Percentiles rank a stretch among this genome's conserved stretches.
Evolutionary conservation across 768 basidiomycete species (phyloP).

Genomic region (Auriscalpium vulgare): DNA sequence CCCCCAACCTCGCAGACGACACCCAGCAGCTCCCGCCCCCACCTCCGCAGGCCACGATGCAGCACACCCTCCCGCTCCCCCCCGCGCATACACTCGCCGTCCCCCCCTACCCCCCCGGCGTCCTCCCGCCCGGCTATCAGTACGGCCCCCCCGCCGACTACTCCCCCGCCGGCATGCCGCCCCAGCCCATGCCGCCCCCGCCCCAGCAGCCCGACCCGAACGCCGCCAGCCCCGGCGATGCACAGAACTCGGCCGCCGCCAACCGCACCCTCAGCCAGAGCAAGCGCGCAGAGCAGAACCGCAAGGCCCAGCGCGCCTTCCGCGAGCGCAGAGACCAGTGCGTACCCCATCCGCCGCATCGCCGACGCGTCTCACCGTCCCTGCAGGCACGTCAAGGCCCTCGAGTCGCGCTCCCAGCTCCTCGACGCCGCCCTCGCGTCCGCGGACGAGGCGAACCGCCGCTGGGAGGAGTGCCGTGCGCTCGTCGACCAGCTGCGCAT

Average conservation of each 20-base stretch:
- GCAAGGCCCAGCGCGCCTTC: slow-evolving; percentile 90
- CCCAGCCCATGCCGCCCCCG: slow-evolving; percentile 7
- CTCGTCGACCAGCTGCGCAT: slow-evolving; percentile 82
- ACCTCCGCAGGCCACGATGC: slow-evolving; percentile 27
- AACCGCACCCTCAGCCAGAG: slow-evolving; percentile 64
- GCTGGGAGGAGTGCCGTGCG: slow-evolving; percentile 87
- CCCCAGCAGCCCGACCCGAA: slow-evolving; percentile 9
- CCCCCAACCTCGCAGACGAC: slow-evolving; percentile 31
- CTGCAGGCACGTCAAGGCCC: slow-evolving; percentile 73
- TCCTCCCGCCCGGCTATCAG: slow-evolving; percentile 24
- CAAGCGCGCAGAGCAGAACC: slow-evolving; percentile 90
- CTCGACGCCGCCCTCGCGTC: slow-evolving; percentile 81
- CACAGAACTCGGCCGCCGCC: slow-evolving; percentile 11
- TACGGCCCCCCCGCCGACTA: slow-evolving; percentile 18
- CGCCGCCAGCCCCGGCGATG: slow-evolving; percentile 7
- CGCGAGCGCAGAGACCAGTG: slow-evolving; percentile 85
- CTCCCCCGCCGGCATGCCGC: slow-evolving; percentile 8
- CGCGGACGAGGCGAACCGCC: slow-evolving; percentile 81
- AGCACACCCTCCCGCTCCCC: slow-evolving; percentile 19
- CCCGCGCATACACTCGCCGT: slow-evolving; percentile 20
- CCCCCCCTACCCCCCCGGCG: slow-evolving; percentile 14
- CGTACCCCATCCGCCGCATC: slow-evolving; percentile 24
- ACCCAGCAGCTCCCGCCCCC: slow-evolving; percentile 32
- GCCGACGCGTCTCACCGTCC: neutral
- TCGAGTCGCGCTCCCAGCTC: slow-evolving; percentile 79